These are phyloP conservation scores for Solanum acaule DNA, from an alignment of 257 asterid genomes.

Conservation along the genomic window DNA sequence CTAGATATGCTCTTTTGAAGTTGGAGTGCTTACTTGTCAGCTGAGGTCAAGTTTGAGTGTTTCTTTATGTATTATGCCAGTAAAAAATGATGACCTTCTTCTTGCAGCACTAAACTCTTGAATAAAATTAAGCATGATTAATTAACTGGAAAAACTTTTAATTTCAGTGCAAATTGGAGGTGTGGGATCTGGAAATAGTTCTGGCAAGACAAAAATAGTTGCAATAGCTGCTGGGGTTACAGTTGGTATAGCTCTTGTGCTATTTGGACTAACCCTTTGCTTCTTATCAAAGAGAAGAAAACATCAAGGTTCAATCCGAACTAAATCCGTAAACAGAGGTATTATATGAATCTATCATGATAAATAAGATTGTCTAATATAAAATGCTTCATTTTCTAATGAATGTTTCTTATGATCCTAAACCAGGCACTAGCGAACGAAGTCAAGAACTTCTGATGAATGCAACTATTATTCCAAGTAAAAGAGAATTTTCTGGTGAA, in stretches of 20 bases:
- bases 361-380: background rate
- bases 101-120: background rate
- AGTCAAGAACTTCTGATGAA: conserved; percentile 48
- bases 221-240: conserved; percentile 25
- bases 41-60: background rate
- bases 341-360: background rate
- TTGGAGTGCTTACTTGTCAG: background rate
- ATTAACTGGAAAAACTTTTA: background rate
- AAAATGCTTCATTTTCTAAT: background rate
- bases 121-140: background rate
- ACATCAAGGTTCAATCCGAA: background rate
- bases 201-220: conserved; percentile 16
- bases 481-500: conserved; percentile 45
- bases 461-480: conserved; percentile 34
- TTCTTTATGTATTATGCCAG: background rate
- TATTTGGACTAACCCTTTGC: conserved; percentile 18
- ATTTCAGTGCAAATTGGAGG: conserved; percentile 23
- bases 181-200: conserved; percentile 15
- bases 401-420: background rate
- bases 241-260: conserved; percentile 25
- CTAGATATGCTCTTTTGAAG: background rate
- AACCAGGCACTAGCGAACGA: conserved; percentile 52
- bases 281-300: conserved; percentile 34
- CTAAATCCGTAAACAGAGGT: conserved; percentile 18
- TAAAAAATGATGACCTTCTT: background rate